Evolutionary conservation across 202 grass and related monocot species (phyloP).

Genomic region (Brachypodium distachyon): DNA sequence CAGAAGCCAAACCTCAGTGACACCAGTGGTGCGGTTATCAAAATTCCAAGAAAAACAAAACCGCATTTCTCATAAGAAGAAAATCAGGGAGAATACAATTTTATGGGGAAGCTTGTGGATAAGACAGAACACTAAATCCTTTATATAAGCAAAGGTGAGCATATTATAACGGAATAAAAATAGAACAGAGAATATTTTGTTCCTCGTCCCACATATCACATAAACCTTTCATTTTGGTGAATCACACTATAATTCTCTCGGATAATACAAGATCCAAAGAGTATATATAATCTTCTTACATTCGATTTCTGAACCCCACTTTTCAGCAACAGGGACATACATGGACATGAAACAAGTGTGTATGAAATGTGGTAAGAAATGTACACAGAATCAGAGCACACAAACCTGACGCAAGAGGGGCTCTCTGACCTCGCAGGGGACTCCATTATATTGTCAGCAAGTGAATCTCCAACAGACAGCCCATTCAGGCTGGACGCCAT

Average conservation of each 20-base stretch:
- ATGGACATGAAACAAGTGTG: neutral
- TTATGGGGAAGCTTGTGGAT: neutral
- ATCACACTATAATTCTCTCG: neutral
- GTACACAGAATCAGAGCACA: neutral
- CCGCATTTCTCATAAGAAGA: neutral
- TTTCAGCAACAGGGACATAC: neutral
- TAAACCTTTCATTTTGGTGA: neutral
- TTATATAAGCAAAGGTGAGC: neutral
- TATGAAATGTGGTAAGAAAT: neutral
- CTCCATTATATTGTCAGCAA: slow-evolving; percentile 80
- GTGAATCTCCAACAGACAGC: slow-evolving; percentile 73
- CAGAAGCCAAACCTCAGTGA: neutral
- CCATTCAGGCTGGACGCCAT: slow-evolving; percentile 97
- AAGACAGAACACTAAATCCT: neutral
- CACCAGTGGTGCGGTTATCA: neutral
- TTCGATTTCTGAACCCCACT: neutral
- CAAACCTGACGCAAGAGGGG: slow-evolving; percentile 47
- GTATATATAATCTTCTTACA: neutral
- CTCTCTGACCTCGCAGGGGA: slow-evolving; percentile 75
- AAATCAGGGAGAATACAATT: neutral
- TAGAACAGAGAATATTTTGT: neutral
- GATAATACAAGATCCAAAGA: neutral
- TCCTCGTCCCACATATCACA: neutral
- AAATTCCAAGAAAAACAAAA: neutral
- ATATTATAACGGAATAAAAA: neutral